Percentiles rank a stretch among this genome's conserved stretches.
Conservation (phyloP, 2,329 filamentous ascomycete genomes). For the Eutypa lata region DNA sequence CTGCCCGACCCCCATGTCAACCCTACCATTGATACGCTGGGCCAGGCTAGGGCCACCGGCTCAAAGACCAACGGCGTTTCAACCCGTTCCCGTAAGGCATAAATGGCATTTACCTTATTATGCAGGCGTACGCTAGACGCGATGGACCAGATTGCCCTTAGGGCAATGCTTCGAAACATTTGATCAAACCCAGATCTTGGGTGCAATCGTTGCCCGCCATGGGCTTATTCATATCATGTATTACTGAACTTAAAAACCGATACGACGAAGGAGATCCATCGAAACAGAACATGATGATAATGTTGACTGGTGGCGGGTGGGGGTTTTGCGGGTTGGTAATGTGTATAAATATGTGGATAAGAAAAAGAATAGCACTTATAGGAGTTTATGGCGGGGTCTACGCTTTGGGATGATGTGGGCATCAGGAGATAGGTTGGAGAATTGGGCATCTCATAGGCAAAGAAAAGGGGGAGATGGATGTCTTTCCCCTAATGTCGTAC, state of each 20-base stretch:
- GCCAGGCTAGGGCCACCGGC: constrained; percentile 51
- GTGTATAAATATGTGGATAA: background rate
- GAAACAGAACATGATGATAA: background rate
- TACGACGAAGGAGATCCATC: background rate
- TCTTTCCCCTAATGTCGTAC: background rate
- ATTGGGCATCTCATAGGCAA: background rate
- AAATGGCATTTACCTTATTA: constrained; percentile 22
- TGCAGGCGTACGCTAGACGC: background rate
- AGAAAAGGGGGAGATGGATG: background rate
- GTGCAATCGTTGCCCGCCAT: background rate
- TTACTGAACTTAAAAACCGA: background rate
- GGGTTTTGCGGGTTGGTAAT: background rate
- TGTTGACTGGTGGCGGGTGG: background rate
- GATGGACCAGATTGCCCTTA: too few species aligned
- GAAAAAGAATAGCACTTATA: background rate
- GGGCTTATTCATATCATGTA: background rate
- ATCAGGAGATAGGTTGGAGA: background rate
- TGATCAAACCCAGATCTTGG: background rate
- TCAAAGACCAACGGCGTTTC: constrained; percentile 57
- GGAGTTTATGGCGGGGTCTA: background rate
- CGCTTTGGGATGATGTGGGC: background rate
- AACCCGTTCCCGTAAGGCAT: constrained; percentile 70
- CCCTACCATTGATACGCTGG: constrained; percentile 55
- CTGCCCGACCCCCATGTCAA: constrained; percentile 80
- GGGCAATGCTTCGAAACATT: background rate